Evolutionary conservation across 2,329 filamentous ascomycete species (phyloP), one percentile per base, ranked within the genome.

Genomic region (Lecanicillium sp.): DNA sequence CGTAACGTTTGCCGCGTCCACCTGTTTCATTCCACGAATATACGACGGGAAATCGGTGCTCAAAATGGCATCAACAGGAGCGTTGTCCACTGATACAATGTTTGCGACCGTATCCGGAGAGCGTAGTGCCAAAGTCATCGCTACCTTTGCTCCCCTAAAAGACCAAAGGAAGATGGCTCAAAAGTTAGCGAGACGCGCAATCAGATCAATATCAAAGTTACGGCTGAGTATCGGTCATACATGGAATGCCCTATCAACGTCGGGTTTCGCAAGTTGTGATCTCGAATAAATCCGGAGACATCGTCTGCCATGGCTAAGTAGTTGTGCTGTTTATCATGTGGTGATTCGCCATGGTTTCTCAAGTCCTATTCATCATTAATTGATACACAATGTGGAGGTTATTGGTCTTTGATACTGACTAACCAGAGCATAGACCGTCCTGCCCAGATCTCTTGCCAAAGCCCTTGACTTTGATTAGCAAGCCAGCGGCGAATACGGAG

Each of bases 171-270:
- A 25, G 6, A 25, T 6, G 11, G 22, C 11, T 25, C 11, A 25
- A 7, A 7, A 25, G 22, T 25, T n/a, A n/a, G n/a, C n/a, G n/a
- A n/a, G n/a, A n/a, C n/a, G n/a, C n/a, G n/a, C n/a, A n/a, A n/a
- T n/a, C n/a, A n/a, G n/a, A n/a, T n/a, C n/a, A n/a, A n/a, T n/a
- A n/a, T n/a, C n/a, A n/a, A n/a, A n/a, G n/a, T n/a, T n/a, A n/a
- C n/a, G n/a, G n/a, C n/a, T n/a, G n/a, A n/a, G n/a, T n/a, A n/a
- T n/a, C n/a, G n/a, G n/a, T n/a, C 73, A 53, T 61, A 85, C 90
- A 97, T 97, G 2, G 87, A 95, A 63, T 97, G 92, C 0, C 90
- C 90, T 52, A 97, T 92, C 19, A 97, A 65, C 0, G 84, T 87
- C 2, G 81, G 71, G 19, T 84, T 67, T 32, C 72, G 65, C n/a